Evolutionary conservation across 192 early-diverging fungal species (phyloP).

Genomic region (Backusella tuberculispora): DNA sequence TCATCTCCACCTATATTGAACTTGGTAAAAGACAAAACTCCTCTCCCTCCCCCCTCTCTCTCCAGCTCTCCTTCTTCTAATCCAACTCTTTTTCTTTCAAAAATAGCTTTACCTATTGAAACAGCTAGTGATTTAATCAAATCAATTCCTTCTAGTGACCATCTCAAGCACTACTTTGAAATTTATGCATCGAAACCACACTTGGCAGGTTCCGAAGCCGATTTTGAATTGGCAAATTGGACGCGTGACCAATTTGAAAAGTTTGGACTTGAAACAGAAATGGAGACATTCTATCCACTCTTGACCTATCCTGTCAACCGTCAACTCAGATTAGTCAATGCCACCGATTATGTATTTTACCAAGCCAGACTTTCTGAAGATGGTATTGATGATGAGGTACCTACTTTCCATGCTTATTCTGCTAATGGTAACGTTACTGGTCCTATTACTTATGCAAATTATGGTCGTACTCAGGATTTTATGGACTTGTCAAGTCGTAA

Average conservation of each 20-base stretch:
- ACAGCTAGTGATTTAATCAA: slow-evolving; percentile 43
- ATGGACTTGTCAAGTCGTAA: slow-evolving; percentile 38
- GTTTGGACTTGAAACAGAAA: slow-evolving; percentile 54
- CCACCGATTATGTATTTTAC: slow-evolving; percentile 40
- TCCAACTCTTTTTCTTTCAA: not conserved
- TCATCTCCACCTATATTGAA: slow-evolving; percentile 3
- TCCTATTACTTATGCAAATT: slow-evolving; percentile 65
- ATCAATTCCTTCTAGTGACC: slow-evolving; percentile 43
- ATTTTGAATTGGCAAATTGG: slow-evolving; percentile 49
- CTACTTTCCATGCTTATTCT: slow-evolving; percentile 66
- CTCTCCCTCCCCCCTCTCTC: no score
- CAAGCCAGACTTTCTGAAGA: slow-evolving; percentile 60
- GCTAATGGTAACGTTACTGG: slow-evolving; percentile 63
- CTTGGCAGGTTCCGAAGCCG: slow-evolving; percentile 52
- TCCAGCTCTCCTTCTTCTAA: not conserved
- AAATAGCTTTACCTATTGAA: slow-evolving; percentile 26
- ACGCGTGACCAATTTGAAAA: slow-evolving; percentile 52
- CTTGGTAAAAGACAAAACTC: not conserved
- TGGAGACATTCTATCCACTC: slow-evolving; percentile 62
- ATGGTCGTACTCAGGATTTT: slow-evolving; percentile 61
- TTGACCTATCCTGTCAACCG: slow-evolving; percentile 55
- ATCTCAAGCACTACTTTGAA: slow-evolving; percentile 46
- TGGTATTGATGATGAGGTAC: slow-evolving; percentile 49
- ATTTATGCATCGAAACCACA: slow-evolving; percentile 58
- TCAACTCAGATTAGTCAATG: slow-evolving; percentile 52